phyloP scores from a whole-genome alignment of 495 filamentous ascomycete genomes.

The Penicillium mononematosum region DNA sequence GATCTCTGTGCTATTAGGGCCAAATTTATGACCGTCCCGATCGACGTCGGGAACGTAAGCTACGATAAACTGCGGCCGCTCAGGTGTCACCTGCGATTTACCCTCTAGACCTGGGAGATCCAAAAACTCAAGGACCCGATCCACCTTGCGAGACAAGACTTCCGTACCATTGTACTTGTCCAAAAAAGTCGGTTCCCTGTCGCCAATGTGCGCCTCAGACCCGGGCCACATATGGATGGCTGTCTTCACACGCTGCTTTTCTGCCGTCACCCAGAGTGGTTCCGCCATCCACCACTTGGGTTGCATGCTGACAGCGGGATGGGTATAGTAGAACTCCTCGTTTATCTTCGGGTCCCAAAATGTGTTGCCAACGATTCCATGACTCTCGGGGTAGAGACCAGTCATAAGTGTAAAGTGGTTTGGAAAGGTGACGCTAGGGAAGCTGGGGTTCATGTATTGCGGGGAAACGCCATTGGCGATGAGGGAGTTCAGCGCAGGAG shows the following conservation, averaged over 20 bases:
- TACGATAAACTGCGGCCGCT: slow-evolving; percentile 83
- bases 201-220: slow-evolving; percentile 72
- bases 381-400: slow-evolving; percentile 86
- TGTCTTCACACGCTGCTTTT: slow-evolving; percentile 67
- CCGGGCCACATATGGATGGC: slow-evolving; percentile 99
- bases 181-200: slow-evolving; percentile 67
- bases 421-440: slow-evolving; percentile 95
- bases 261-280: slow-evolving; percentile 90
- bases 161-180: slow-evolving; percentile 85
- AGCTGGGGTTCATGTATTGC: slow-evolving; percentile 85
- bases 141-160: slow-evolving; percentile 66
- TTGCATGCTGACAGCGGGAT: slow-evolving; percentile 67
- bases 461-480: slow-evolving; percentile 83
- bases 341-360: slow-evolving; percentile 81
- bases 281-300: slow-evolving; percentile 93
- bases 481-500: slow-evolving; percentile 77
- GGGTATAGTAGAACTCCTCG: slow-evolving; percentile 85
- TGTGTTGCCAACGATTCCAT: slow-evolving; percentile 90
- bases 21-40: slow-evolving; percentile 77
- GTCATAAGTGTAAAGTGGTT: slow-evolving; percentile 97
- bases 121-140: slow-evolving; percentile 72
- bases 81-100: slow-evolving; percentile 26
- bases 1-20: slow-evolving; percentile 93
- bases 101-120: slow-evolving; percentile 73
- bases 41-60: slow-evolving; percentile 95